These are phyloP conservation scores for Lepidium africanum DNA, from an alignment of 345 rosid genomes.

Conservation along the genomic window DNA sequence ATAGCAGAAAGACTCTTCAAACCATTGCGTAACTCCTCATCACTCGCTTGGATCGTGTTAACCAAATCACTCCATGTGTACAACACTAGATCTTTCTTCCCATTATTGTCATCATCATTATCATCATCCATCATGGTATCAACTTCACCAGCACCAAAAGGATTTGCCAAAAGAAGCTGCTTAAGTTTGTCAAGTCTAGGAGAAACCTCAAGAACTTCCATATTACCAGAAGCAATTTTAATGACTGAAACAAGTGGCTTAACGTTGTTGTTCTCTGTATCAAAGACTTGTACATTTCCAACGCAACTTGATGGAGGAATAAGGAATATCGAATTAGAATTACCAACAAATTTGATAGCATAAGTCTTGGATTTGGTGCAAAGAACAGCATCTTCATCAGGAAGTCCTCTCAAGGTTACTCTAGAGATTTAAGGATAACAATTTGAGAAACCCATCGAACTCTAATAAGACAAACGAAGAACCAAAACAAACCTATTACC, in stretches of 20 bases:
- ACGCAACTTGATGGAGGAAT: conserved; percentile 51
- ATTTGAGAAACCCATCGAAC: background rate
- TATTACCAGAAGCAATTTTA: conserved; percentile 56
- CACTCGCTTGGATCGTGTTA: conserved; percentile 71
- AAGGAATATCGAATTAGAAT: conserved; percentile 73
- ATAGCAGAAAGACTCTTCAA: conserved; percentile 58
- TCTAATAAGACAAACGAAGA: background rate
- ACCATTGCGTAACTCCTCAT: conserved; percentile 55
- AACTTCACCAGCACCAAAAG: conserved; percentile 40
- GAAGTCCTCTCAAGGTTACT: conserved; percentile 71
- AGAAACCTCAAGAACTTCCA: conserved; percentile 84
- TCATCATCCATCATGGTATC: conserved; percentile 30
- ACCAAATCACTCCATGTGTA: conserved; percentile 69
- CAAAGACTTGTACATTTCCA: conserved; percentile 25
- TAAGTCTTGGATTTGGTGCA: conserved; percentile 83
- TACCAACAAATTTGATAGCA: conserved; percentile 72
- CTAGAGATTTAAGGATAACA: conserved; percentile 20
- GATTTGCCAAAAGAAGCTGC: conserved; percentile 49
- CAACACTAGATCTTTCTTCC: conserved; percentile 23
- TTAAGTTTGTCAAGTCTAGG: conserved; percentile 81
- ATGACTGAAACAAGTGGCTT: conserved; percentile 39
- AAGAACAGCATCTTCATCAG: conserved; percentile 84
- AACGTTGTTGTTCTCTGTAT: conserved; percentile 5
- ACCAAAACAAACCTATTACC: conserved; percentile 22
- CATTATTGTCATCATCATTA: conserved; percentile 4